These are phyloP conservation scores for Rugosomyces carneus DNA, from an alignment of 1,284 basidiomycete species.

Conservation along the genomic window DNA sequence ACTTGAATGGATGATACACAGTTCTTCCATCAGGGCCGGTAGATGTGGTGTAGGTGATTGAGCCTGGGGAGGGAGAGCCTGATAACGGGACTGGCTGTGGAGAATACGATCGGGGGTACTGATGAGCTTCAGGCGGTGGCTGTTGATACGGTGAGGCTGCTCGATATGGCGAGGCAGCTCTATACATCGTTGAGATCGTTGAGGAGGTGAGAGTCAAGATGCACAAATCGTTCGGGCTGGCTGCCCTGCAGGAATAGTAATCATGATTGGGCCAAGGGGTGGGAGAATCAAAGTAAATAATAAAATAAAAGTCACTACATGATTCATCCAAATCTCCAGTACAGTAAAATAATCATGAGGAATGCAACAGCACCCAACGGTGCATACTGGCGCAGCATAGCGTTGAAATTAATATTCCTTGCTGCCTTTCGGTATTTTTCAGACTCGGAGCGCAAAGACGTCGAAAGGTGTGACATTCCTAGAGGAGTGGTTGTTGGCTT, in stretches of 20 bases:
- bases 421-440: slow-evolving; percentile 97
- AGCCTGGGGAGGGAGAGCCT: slow-evolving; percentile 39
- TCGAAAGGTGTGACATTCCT: slow-evolving; percentile 98
- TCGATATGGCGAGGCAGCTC: slow-evolving; percentile 15
- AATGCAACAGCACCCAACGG: slow-evolving; percentile 79
- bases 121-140: slow-evolving; percentile 16
- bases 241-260: slow-evolving; percentile 11
- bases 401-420: slow-evolving; percentile 90
- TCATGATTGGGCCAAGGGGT: slow-evolving; percentile 6
- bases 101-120: slow-evolving; percentile 14
- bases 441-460: slow-evolving; percentile 93
- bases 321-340: slow-evolving; percentile 74
- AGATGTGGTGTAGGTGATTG: slow-evolving; percentile 64
- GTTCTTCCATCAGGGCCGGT: slow-evolving; percentile 51
- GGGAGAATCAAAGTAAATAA: slow-evolving; percentile 11
- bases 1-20: slow-evolving; percentile 69
- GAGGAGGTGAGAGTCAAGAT: neutral
- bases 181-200: slow-evolving; percentile 5
- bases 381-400: slow-evolving; percentile 93
- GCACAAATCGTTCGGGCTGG: neutral
- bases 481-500: slow-evolving; percentile 8
- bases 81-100: slow-evolving; percentile 9
- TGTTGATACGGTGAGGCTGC: slow-evolving; percentile 24
- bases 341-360: slow-evolving; percentile 82
- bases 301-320: slow-evolving; percentile 15